Evolutionary conservation across 148 eudicot genomes (phyloP).

Genomic region (Silene latifolia): DNA sequence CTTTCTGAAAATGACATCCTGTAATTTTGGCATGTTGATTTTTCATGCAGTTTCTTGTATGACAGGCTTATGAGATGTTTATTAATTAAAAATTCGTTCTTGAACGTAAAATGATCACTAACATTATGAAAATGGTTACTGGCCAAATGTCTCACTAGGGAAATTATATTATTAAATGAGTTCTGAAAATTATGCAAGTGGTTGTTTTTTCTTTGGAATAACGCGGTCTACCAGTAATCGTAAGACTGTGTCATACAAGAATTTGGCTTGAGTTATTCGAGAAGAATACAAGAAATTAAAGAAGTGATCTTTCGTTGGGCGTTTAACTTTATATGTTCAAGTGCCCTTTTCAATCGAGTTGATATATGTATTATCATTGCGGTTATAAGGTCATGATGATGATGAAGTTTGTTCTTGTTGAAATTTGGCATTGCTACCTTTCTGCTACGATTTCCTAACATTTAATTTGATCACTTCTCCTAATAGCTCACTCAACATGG

Average conservation of each 20-base stretch:
- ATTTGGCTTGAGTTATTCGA: too few species aligned
- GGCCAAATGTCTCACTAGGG: background rate
- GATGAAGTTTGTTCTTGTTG: slow-evolving; percentile 15
- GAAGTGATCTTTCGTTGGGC: background rate
- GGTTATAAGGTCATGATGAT: slow-evolving; percentile 3
- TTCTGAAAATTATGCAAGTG: background rate
- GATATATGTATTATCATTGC: background rate
- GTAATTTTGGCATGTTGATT: too few species aligned
- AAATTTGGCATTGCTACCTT: slow-evolving; percentile 11
- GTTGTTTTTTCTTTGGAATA: background rate
- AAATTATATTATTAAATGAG: too few species aligned
- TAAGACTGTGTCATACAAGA: too few species aligned
- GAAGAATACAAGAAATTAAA: background rate
- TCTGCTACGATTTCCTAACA: slow-evolving; percentile 1
- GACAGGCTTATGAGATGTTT: background rate
- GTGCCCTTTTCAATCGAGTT: background rate
- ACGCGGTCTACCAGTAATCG: background rate
- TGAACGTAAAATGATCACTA: background rate
- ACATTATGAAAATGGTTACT: background rate
- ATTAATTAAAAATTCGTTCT: background rate
- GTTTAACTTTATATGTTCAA: background rate
- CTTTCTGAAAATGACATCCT: background rate
- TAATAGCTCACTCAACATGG: slow-evolving; percentile 88
- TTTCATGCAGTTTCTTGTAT: background rate
- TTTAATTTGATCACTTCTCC: slow-evolving; percentile 17